Percentiles rank a stretch among this genome's conserved stretches.
phyloP scores from a whole-genome alignment of 768 basidiomycete genomes.

The Rhodotorula kratochvilovae region DNA sequence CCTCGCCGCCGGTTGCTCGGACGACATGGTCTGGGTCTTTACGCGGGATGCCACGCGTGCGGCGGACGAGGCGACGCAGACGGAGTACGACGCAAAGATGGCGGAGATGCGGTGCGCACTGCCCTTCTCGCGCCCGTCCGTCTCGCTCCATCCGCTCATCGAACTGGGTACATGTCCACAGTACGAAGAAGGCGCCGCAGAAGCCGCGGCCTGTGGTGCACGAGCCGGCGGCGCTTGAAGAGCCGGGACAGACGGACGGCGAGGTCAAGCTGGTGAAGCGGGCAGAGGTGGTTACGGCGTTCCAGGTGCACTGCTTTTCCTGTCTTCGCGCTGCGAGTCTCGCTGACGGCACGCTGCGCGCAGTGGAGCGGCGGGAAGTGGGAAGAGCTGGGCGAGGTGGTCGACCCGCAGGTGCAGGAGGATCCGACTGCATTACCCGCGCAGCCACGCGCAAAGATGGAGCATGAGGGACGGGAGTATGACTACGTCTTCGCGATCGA shows the following conservation, averaged over 20 bases:
- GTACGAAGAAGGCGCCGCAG: slow-evolving; percentile 72
- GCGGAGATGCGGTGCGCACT: slow-evolving; percentile 48
- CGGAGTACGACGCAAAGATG: slow-evolving; percentile 46
- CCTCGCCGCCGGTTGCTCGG: slow-evolving; percentile 84
- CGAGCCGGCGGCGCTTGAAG: slow-evolving; percentile 42
- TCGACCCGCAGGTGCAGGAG: slow-evolving; percentile 53
- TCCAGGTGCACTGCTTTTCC: slow-evolving; percentile 60
- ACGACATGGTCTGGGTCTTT: slow-evolving; percentile 82
- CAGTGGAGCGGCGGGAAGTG: slow-evolving; percentile 77
- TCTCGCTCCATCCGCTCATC: too few species aligned
- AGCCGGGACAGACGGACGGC: slow-evolving; percentile 76
- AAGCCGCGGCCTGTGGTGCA: slow-evolving; percentile 66
- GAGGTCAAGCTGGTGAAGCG: slow-evolving; percentile 87
- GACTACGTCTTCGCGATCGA: slow-evolving; percentile 98
- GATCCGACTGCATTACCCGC: neutral
- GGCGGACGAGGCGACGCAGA: slow-evolving; percentile 62
- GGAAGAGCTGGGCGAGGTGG: slow-evolving; percentile 92
- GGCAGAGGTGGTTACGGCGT: slow-evolving; percentile 68
- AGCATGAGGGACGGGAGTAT: slow-evolving; percentile 84
- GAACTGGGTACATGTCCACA: neutral
- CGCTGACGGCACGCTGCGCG: neutral
- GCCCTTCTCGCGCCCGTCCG: neutral
- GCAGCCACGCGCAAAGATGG: slow-evolving; percentile 65
- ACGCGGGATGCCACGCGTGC: slow-evolving; percentile 63
- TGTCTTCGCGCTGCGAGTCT: neutral